Evolutionary conservation across 2,329 filamentous ascomycete genomes (phyloP), one percentile per base, ranked within the genome.

Genomic region (Alternaria rosae): DNA sequence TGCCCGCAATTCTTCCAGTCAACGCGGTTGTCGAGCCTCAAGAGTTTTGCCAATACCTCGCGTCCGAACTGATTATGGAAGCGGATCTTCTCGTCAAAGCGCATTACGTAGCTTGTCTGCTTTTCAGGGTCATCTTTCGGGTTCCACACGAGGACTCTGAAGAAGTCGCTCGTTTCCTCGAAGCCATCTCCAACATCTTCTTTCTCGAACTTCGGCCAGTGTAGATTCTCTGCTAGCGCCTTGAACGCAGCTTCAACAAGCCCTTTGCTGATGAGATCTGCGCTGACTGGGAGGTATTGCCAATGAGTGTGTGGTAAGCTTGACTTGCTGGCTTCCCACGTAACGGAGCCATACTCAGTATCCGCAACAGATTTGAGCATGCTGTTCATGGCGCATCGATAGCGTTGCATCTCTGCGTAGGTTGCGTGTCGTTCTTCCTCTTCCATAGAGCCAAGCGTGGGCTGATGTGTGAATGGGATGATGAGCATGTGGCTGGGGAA

Each of bases 11-110:
- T 91, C 78, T 89, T 89, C 95, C 95, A 99, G 68, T 92, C 85
- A 54, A 90, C 82, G n/a, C 95, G 85, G 45, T 87, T 82, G 78
- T 97, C 92, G 47, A 98, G 81, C 3, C 89, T 88, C 53, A 99
- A 83, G 54, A 99, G 82, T 80, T 97, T 97, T 1, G 93, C 94
- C 77, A 98, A 83, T 5, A 97, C 95, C 45, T 89, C 88, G 42
- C 96, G 86, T 5, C 92, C 93, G 73, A 97, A 98, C 76, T 98
- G 94, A 47, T 97, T 81, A 75, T 97, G 93, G 76, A 99, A 98
- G 13, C 91, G 87, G 66, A 91, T 87, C 17, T 87, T 88, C 25
- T 88, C 82, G 61, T 89, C 87, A 9, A 97, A 85, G 7, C 88
- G 88, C 82, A 98, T 87, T 55, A 94, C 85, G 60, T 97, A 83